Percentiles rank a stretch among this genome's conserved stretches.
These are phyloP conservation scores for Elaeis oleifera DNA, from an alignment of 202 grass and related monocot species.

Conservation along the genomic window DNA sequence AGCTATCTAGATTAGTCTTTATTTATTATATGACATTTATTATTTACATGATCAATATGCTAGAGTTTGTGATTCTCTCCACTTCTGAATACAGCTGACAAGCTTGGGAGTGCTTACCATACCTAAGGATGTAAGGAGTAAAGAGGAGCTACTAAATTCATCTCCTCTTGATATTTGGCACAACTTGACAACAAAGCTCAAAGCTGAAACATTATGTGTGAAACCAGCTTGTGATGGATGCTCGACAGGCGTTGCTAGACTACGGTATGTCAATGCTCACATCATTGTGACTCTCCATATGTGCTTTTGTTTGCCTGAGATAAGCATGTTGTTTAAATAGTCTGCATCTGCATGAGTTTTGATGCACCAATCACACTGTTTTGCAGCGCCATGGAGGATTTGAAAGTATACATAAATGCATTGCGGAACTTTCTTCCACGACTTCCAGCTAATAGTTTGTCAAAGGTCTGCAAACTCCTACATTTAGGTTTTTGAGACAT, in stretches of 20 bases:
- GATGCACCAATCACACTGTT: constrained; percentile 15
- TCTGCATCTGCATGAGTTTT: too few relatives aligned
- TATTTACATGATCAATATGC: not conserved
- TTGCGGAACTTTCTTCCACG: constrained; percentile 43
- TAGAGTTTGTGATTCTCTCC: constrained; percentile 11
- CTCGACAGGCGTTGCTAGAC: constrained; percentile 95
- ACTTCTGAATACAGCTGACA: constrained; percentile 34
- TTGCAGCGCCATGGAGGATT: constrained; percentile 53
- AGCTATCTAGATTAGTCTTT: too few relatives aligned
- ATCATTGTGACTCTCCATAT: too few relatives aligned
- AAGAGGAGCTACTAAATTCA: constrained; percentile 43
- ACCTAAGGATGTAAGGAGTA: constrained; percentile 68
- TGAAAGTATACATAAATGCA: constrained; percentile 65
- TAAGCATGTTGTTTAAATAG: too few relatives aligned
- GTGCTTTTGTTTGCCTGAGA: too few relatives aligned
- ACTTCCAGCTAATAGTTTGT: constrained; percentile 79
- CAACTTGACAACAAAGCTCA: constrained; percentile 45
- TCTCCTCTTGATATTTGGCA: constrained; percentile 53
- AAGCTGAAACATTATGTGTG: constrained; percentile 67
- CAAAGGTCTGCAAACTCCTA: constrained; percentile 37
- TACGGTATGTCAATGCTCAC: constrained; percentile 48
- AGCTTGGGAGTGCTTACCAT: constrained; percentile 71
- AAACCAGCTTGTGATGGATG: constrained; percentile 92
- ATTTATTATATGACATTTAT: too few relatives aligned
- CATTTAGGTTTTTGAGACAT: too few relatives aligned